Percentiles rank a stretch among this genome's conserved stretches.
These are phyloP conservation scores for Elaeis guineensis DNA, from an alignment of 176 grass and related monocot species.

Conservation along the genomic window DNA sequence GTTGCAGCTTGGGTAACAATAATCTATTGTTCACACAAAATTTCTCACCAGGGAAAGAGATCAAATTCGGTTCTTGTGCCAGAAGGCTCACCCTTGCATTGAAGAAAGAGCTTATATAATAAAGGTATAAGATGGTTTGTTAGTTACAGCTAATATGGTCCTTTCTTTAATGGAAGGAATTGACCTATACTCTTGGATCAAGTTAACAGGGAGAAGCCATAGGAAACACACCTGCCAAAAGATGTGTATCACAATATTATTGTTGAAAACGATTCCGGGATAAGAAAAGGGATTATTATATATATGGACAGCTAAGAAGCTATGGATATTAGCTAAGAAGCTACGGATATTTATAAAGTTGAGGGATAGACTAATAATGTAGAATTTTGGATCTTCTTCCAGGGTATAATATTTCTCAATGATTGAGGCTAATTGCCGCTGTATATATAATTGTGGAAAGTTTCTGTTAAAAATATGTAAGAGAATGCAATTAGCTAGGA, in stretches of 20 bases:
- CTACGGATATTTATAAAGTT: too few relatives aligned
- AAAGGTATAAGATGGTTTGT: constrained; percentile 1
- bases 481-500: too few relatives aligned
- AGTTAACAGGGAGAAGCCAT: background rate
- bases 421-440: background rate
- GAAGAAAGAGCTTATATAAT: background rate
- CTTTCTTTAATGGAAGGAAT: constrained; percentile 1
- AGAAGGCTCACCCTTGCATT: background rate
- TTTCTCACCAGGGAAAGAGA: constrained; percentile 3
- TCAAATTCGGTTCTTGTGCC: constrained; percentile 17
- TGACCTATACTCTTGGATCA: constrained; percentile 10
- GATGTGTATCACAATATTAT: background rate
- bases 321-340: background rate
- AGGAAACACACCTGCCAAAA: background rate
- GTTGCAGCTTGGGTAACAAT: too few relatives aligned
- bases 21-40: background rate
- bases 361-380: background rate
- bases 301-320: constrained; percentile 1
- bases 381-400: background rate
- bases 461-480: too few relatives aligned
- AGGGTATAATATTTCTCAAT: constrained; percentile 15
- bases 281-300: too few relatives aligned
- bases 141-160: constrained; percentile 7
- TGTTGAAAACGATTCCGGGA: constrained; percentile 2
- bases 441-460: too few relatives aligned